Conservation (phyloP, 2,329 filamentous ascomycete species). For the Paecilomyces sp. region DNA sequence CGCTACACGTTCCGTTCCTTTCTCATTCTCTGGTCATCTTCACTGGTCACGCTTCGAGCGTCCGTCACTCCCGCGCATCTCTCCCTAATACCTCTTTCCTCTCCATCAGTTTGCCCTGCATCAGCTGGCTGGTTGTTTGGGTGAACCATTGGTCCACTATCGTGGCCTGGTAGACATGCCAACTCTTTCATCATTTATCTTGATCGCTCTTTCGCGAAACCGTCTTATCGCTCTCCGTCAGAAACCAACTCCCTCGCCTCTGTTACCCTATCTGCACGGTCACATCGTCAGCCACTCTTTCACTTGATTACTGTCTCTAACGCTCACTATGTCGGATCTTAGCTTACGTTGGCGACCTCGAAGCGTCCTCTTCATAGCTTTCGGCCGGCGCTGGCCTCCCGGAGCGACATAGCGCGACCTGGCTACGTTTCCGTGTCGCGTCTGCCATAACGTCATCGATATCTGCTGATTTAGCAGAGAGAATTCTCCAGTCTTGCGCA, state of each 20-base stretch:
- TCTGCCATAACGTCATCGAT: conserved; percentile 1
- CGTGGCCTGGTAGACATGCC: neutral
- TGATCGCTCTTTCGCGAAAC: conserved; percentile 8
- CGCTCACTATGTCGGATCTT: conserved; percentile 30
- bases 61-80: conserved; percentile 2
- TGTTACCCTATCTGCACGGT: neutral
- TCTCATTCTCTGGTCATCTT: conserved; percentile 3
- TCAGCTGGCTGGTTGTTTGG: neutral
- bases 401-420: conserved; percentile 5
- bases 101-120: neutral
- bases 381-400: conserved; percentile 3
- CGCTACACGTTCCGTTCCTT: neutral
- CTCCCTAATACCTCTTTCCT: neutral
- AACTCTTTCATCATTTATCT: conserved; percentile 11
- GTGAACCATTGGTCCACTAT: conserved; percentile 8
- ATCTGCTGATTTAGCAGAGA: neutral
- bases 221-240: conserved; percentile 11
- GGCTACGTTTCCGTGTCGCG: neutral
- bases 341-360: conserved; percentile 19
- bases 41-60: conserved; percentile 1
- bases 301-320: conserved; percentile 21
- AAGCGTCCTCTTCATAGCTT: conserved; percentile 2
- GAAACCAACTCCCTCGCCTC: conserved; percentile 7
- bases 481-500: neutral
- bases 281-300: conserved; percentile 1